Conservation (phyloP, 2,329 filamentous ascomycete genomes). For the Beauveria scarabaeidicola region DNA sequence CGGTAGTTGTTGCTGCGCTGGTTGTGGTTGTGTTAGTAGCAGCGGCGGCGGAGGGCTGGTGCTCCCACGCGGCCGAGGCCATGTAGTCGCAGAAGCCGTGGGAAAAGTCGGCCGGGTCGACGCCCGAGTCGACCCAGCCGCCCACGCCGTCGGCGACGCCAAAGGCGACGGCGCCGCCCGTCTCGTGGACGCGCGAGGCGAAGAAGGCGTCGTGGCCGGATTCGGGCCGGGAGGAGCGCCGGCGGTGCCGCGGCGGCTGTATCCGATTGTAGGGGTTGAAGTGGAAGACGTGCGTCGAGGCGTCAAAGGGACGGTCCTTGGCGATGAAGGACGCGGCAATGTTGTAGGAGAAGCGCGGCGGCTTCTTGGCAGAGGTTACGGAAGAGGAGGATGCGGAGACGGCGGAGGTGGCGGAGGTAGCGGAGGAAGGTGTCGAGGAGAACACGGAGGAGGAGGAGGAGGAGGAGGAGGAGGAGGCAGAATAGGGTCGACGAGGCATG, state of each 20-base stretch:
- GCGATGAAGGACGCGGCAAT: slow-evolving; percentile 68
- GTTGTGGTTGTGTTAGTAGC: slow-evolving; percentile 15
- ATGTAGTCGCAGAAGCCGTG: slow-evolving; percentile 91
- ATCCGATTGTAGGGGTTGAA: slow-evolving; percentile 59
- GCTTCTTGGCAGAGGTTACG: slow-evolving; percentile 15
- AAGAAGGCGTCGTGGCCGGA: slow-evolving; percentile 97
- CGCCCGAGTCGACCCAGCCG: slow-evolving; percentile 85
- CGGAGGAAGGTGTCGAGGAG: slow-evolving; percentile 12
- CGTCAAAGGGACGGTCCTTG: slow-evolving; percentile 61
- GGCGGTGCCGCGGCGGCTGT: slow-evolving; percentile 34
- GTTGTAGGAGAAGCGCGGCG: slow-evolving; percentile 52
- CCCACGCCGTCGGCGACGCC: slow-evolving; percentile 92
- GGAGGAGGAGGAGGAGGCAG: slow-evolving; percentile 1
- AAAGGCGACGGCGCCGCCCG: slow-evolving; percentile 64
- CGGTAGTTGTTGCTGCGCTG: slow-evolving; percentile 7
- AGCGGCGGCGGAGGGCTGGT: slow-evolving; percentile 23
- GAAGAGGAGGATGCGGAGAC: slow-evolving; percentile 9
- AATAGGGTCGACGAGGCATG: slow-evolving; percentile 1
- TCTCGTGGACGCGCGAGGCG: slow-evolving; percentile 67
- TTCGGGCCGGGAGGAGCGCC: slow-evolving; percentile 47
- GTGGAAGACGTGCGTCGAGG: slow-evolving; percentile 60
- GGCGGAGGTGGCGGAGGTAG: neutral
- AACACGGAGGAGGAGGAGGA: slow-evolving; percentile 14
- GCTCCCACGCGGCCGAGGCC: slow-evolving; percentile 63
- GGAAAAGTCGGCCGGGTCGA: slow-evolving; percentile 92